These are phyloP conservation scores for Debaryomyces prosopidis DNA, from an alignment of 805 yeast species.

Conservation along the genomic window DNA sequence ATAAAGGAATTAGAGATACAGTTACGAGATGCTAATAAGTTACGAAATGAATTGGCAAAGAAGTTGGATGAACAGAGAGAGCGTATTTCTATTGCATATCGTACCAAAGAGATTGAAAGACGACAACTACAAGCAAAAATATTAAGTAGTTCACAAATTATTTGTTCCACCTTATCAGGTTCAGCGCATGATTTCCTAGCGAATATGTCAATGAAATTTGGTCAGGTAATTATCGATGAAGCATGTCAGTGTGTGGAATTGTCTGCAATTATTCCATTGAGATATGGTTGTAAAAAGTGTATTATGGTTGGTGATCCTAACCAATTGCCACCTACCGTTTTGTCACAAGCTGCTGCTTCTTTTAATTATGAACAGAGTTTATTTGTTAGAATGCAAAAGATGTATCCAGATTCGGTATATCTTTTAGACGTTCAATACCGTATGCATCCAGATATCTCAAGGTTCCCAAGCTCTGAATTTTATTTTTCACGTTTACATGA, in stretches of 20 bases:
- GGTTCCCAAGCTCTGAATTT: constrained; percentile 83
- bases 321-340: constrained; percentile 94
- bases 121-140: constrained; percentile 73
- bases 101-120: constrained; percentile 78
- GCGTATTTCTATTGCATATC: constrained; percentile 59
- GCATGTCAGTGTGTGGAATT: constrained; percentile 97
- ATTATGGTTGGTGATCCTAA: constrained; percentile 99
- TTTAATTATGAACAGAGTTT: constrained; percentile 85
- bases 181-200: constrained; percentile 88
- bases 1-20: constrained; percentile 48
- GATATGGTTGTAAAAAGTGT: constrained; percentile 88
- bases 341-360: constrained; percentile 83
- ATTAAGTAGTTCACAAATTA: constrained; percentile 73
- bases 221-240: constrained; percentile 91
- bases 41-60: constrained; percentile 69
- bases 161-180: constrained; percentile 91
- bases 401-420: constrained; percentile 59
- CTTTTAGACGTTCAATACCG: constrained; percentile 90
- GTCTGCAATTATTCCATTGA: constrained; percentile 85
- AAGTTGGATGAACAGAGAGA: constrained; percentile 81
- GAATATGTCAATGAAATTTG: constrained; percentile 72
- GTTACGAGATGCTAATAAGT: constrained; percentile 56
- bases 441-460: constrained; percentile 93
- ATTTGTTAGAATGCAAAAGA: constrained; percentile 88
- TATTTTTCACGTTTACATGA: constrained; percentile 72